Evolutionary conservation across 208 protist species (phyloP).

Genomic region (Phytomonas francai): DNA sequence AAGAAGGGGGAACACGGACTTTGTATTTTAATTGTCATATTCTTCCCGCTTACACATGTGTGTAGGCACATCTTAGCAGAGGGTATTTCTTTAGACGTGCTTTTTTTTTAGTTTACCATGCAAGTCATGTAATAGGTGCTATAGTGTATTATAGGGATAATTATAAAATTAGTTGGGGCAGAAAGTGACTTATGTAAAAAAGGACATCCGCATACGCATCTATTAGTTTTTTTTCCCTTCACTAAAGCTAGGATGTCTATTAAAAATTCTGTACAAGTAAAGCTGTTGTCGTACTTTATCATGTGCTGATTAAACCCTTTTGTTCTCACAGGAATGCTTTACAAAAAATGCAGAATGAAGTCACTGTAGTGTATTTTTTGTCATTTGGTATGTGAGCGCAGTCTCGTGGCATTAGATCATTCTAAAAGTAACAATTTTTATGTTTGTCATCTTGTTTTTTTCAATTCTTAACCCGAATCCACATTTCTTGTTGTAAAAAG

Average conservation of each 20-base stretch:
- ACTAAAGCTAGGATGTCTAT: background rate
- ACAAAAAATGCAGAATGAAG: background rate
- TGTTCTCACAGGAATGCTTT: background rate
- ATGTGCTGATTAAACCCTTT: background rate
- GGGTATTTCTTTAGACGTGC: background rate
- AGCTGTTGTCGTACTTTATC: background rate
- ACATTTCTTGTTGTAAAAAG: background rate
- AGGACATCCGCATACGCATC: conserved; percentile 4
- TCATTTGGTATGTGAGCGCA: background rate
- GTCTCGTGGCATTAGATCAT: background rate
- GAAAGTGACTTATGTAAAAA: conserved; percentile 10
- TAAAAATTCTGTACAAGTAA: background rate
- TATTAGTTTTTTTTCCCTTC: conserved; percentile 1
- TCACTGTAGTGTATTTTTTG: background rate
- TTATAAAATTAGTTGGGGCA: background rate
- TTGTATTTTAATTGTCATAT: background rate
- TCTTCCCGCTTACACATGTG: background rate
- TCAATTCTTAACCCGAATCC: conserved; percentile 1
- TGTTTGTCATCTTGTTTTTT: conserved; percentile 7
- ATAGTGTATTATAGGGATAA: background rate
- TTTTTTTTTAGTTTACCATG: background rate
- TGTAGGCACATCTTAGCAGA: background rate
- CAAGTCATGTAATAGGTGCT: background rate
- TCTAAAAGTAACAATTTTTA: background rate
- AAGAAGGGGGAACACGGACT: background rate